Evolutionary conservation across 2,329 filamentous ascomycete genomes (phyloP), one percentile per base, ranked within the genome.

Genomic region (Mollisiaceae sp.): DNA sequence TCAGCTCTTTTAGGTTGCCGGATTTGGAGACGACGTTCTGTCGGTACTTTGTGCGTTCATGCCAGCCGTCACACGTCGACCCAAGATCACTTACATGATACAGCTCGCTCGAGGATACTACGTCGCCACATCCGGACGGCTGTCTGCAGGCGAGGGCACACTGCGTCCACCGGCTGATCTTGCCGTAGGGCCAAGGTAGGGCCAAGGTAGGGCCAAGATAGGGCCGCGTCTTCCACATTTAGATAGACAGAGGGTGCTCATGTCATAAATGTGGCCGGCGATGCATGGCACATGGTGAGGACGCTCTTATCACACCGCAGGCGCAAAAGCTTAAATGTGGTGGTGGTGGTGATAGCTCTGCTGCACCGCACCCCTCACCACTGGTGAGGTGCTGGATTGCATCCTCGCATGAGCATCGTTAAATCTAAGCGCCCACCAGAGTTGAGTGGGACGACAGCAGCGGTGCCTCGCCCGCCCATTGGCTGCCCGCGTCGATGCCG

Each of bases 261-360:
- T 5, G 11, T 32, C 50, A 54, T 11, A 32, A 32, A 32, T 3
- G 27, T 32, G 27, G 3, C 27, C 27, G 50, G 1, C 38, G 15
- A 14, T 12, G 38, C 38, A 41, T 4, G 47, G 24, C 22, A 27
- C 45, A 54, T n/a, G 35, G 32, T 41, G 43, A 60, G 18, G 20
- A 18, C 43, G 36, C 20, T 54, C 35, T 50, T 50, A 35, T 32
- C 58, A 39, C 45, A 36, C 59, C 22, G 22, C 32, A 58, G 32
- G 39, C 18, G n/a, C 18, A n/a, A 52, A 63, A 63, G 38, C 61
- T 63, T 59, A 59, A 43, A 15, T 63, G 39, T 39, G 38, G 38
- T 57, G 52, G 60, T 57, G 39, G 45, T 63, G 58, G 62, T 43
- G 61, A 63, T 58, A 59, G 54, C 35, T n/a, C 22, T 35, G 41